Conservation (phyloP, 1,139 yeast species). For the Groenewaldozyma sp. region DNA sequence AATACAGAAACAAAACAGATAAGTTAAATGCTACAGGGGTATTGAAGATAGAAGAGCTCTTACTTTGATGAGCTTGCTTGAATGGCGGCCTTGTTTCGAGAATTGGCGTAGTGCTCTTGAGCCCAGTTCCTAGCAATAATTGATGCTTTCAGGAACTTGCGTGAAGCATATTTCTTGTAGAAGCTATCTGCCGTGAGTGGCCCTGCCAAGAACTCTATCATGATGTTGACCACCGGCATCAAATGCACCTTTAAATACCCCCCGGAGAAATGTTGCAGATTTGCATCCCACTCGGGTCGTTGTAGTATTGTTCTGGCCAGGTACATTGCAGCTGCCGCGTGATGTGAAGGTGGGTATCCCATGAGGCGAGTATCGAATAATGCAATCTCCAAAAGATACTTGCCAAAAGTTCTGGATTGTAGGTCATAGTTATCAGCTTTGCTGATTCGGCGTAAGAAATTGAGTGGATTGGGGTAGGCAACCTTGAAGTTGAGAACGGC, state of each 20-base stretch:
- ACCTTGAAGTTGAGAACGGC: conserved; percentile 70
- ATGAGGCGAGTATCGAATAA: conserved; percentile 74
- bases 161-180: conserved; percentile 86
- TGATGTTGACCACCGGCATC: conserved; percentile 60
- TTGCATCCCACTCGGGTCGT: conserved; percentile 58
- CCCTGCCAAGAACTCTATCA: conserved; percentile 61
- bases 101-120: too few species aligned
- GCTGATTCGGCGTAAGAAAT: conserved; percentile 81
- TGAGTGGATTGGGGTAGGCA: conserved; percentile 91
- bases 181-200: conserved; percentile 93
- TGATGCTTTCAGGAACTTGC: conserved; percentile 87
- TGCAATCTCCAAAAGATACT: conserved; percentile 75
- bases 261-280: conserved; percentile 81
- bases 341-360: conserved; percentile 69
- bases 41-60: too few species aligned
- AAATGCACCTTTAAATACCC: conserved; percentile 75
- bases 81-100: too few species aligned
- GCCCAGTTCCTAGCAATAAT: conserved; percentile 85
- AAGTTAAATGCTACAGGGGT: too few species aligned
- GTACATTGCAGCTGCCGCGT: conserved; percentile 91
- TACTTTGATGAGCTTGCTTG: too few species aligned
- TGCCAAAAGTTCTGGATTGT: conserved; percentile 85
- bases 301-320: conserved; percentile 72
- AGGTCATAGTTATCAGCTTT: conserved; percentile 95
- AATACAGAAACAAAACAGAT: too few species aligned